Conservation (phyloP, 2,329 filamentous ascomycete genomes). For the Trichophyton rubrum region DNA sequence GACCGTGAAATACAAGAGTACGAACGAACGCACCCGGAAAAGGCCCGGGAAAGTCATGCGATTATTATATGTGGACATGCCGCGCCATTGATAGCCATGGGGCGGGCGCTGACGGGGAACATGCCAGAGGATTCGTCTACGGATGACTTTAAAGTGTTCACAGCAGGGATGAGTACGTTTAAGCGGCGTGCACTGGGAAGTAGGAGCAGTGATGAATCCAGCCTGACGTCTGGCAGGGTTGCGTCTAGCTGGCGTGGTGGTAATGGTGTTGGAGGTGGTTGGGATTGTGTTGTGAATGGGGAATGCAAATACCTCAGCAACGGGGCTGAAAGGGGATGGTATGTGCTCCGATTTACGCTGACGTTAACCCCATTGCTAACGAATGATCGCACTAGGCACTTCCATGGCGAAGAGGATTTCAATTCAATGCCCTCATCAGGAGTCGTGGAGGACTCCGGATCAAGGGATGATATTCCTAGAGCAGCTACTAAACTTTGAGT, state of each 20-base stretch:
- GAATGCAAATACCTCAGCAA: slow-evolving; percentile 70
- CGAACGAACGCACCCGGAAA: slow-evolving; percentile 43
- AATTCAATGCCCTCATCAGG: slow-evolving; percentile 18
- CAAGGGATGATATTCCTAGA: background rate
- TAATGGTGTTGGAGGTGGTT: slow-evolving; percentile 58
- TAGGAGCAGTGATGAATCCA: too few species aligned
- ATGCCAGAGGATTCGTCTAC: slow-evolving; percentile 59
- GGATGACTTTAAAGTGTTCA: slow-evolving; percentile 77
- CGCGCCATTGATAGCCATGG: slow-evolving; percentile 75
- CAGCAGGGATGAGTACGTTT: slow-evolving; percentile 66
- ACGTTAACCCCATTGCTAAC: slow-evolving; percentile 12
- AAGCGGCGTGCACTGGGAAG: slow-evolving; percentile 13
- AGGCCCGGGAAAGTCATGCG: slow-evolving; percentile 41
- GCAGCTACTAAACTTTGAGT: background rate
- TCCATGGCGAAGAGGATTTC: slow-evolving; percentile 36
- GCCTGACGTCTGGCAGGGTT: slow-evolving; percentile 6
- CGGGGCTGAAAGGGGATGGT: slow-evolving; percentile 86
- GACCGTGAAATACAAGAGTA: slow-evolving; percentile 42
- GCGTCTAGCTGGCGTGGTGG: slow-evolving; percentile 44
- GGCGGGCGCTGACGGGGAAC: slow-evolving; percentile 63
- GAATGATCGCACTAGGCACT: slow-evolving; percentile 27
- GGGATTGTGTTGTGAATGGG: slow-evolving; percentile 68
- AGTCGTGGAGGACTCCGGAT: background rate
- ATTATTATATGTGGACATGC: slow-evolving; percentile 82
- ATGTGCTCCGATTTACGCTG: slow-evolving; percentile 24